Percentiles rank a stretch among this genome's conserved stretches.
These are phyloP conservation scores for Xylariaceae sp. DNA, from an alignment of 2,329 filamentous ascomycete species.

Conservation along the genomic window DNA sequence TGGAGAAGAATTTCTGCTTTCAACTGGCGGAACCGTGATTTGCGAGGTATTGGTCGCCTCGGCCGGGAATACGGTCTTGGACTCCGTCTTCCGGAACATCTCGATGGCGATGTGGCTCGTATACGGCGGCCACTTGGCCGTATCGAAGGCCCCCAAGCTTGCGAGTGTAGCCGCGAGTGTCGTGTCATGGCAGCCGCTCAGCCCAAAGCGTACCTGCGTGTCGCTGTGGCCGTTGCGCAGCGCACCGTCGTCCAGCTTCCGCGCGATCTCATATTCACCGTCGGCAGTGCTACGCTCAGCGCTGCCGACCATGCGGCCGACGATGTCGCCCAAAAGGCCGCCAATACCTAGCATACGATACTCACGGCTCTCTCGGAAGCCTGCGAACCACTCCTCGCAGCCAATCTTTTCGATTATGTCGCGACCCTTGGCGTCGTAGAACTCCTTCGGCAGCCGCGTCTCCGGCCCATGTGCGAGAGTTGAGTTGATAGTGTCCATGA, in stretches of 20 bases:
- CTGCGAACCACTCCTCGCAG: slow-evolving; percentile 89
- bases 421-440: slow-evolving; percentile 74
- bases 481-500: slow-evolving; percentile 92
- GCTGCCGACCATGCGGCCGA: slow-evolving; percentile 67
- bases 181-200: slow-evolving; percentile 90
- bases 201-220: slow-evolving; percentile 62
- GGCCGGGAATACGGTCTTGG: slow-evolving; percentile 2
- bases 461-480: slow-evolving; percentile 78
- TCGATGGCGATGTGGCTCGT: slow-evolving; percentile 91
- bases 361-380: slow-evolving; percentile 78
- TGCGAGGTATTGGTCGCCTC: not conserved
- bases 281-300: slow-evolving; percentile 55
- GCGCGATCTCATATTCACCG: slow-evolving; percentile 45
- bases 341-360: slow-evolving; percentile 91
- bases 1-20: slow-evolving; percentile 4
- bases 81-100: slow-evolving; percentile 62
- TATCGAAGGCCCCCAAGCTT: slow-evolving; percentile 73
- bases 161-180: slow-evolving; percentile 77
- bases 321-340: slow-evolving; percentile 75
- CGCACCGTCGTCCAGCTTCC: slow-evolving; percentile 18
- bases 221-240: slow-evolving; percentile 31
- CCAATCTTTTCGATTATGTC: slow-evolving; percentile 69
- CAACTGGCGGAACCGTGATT: slow-evolving; percentile 10
- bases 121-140: slow-evolving; percentile 81
- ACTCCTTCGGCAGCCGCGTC: slow-evolving; percentile 76